These are phyloP conservation scores for Neckera pumila DNA, from an alignment of 225 moss, liverwort and hornwort genomes.

Conservation along the genomic window DNA sequence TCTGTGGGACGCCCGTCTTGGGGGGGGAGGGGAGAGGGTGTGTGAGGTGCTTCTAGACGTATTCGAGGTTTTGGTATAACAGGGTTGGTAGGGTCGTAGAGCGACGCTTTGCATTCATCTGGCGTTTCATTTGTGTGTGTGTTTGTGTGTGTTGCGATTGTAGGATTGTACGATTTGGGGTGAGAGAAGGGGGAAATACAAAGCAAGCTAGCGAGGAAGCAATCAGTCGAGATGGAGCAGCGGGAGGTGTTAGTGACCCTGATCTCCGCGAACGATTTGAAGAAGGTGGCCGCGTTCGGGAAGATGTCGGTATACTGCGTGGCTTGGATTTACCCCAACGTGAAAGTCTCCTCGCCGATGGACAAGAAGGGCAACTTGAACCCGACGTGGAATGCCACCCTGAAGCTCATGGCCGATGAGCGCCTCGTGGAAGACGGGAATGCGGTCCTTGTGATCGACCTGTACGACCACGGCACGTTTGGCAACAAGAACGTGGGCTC, in stretches of 20 bases:
- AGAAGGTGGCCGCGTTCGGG: conserved; percentile 65
- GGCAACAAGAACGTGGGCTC: conserved; percentile 47
- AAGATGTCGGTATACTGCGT: conserved; percentile 69
- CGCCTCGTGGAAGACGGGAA: conserved; percentile 26
- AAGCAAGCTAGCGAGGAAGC: neutral
- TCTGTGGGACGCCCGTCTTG: neutral
- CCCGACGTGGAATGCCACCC: conserved; percentile 63
- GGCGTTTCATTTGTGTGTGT: neutral
- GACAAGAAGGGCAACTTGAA: conserved; percentile 41
- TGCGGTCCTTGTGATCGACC: conserved; percentile 39
- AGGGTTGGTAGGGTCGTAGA: neutral
- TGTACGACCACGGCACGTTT: conserved; percentile 55
- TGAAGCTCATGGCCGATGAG: conserved; percentile 55
- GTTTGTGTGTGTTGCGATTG: neutral
- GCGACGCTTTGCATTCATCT: neutral
- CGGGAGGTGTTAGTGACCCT: conserved; percentile 45
- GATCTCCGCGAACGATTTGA: conserved; percentile 57
- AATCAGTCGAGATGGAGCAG: conserved; percentile 25
- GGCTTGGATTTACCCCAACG: conserved; percentile 39
- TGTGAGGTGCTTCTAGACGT: neutral
- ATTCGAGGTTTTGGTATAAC: neutral
- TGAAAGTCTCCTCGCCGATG: conserved; percentile 36
- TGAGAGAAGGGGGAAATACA: neutral
- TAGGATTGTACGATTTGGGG: neutral
- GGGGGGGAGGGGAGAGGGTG: neutral